Conservation (phyloP, 2,329 filamentous ascomycete genomes). For the Fusarium circinatum region DNA sequence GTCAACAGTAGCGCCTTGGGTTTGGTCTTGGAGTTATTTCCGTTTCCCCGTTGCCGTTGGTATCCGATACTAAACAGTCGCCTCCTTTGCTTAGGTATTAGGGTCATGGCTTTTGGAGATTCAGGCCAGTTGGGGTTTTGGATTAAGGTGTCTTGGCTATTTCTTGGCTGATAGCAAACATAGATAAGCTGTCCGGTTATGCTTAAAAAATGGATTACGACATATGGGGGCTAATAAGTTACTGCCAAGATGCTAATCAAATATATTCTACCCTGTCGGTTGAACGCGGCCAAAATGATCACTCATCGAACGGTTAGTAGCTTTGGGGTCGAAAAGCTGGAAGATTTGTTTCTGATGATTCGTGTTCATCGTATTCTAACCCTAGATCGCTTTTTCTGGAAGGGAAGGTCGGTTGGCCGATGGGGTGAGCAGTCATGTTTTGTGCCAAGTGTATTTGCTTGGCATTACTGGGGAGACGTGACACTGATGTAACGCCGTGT, state of each 20-base stretch:
- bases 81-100: background rate
- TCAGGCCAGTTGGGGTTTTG: background rate
- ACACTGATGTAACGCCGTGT: background rate
- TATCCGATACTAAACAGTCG: background rate
- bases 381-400: background rate
- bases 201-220: background rate
- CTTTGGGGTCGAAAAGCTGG: rapidly evolving
- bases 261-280: background rate
- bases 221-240: background rate
- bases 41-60: background rate
- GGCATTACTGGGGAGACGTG: background rate
- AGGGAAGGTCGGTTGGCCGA: background rate
- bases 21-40: background rate
- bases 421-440: background rate
- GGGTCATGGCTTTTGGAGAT: background rate
- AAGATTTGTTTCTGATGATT: background rate
- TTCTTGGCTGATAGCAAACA: background rate
- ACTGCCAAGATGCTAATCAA: background rate
- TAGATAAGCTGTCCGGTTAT: background rate
- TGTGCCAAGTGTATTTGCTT: background rate
- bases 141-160: background rate
- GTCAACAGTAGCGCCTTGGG: background rate
- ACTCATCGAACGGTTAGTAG: rapidly evolving
- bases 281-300: background rate
- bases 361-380: too few relatives aligned